These are phyloP conservation scores for Rosa rugosa DNA, from an alignment of 306 rosid genomes.

Conservation along the genomic window DNA sequence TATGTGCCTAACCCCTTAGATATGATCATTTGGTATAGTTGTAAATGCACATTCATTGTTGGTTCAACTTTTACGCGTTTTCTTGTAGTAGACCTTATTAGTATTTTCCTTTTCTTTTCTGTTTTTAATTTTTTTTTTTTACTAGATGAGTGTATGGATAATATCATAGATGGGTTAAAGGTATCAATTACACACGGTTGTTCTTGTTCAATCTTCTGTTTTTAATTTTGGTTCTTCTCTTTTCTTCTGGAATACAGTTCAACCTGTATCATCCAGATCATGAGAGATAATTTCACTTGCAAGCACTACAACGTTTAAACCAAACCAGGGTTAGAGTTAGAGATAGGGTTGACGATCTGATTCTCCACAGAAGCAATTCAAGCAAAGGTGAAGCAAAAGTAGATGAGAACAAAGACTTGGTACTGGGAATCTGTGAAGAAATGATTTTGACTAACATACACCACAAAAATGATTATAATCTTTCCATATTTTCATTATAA, in stretches of 20 bases:
- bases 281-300: neutral
- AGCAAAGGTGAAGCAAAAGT: neutral
- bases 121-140: too few species aligned
- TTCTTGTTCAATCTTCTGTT: neutral
- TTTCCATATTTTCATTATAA: constrained; percentile 28
- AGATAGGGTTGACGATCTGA: neutral
- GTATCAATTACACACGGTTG: too few species aligned
- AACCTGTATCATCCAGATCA: neutral
- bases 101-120: neutral
- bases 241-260: neutral
- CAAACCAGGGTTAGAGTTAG: neutral
- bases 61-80: neutral
- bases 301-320: neutral
- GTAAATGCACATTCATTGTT: too few species aligned
- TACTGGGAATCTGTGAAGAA: neutral
- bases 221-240: neutral
- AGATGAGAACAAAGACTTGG: neutral
- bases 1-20: neutral
- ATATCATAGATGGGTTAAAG: neutral
- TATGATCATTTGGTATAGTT: neutral
- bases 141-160: neutral
- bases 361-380: neutral
- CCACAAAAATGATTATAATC: constrained; percentile 13
- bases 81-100: neutral
- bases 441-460: neutral